Base-by-base conservation (phyloP, 148 eudicot genomes). In the Limonium bicolor region DNA sequence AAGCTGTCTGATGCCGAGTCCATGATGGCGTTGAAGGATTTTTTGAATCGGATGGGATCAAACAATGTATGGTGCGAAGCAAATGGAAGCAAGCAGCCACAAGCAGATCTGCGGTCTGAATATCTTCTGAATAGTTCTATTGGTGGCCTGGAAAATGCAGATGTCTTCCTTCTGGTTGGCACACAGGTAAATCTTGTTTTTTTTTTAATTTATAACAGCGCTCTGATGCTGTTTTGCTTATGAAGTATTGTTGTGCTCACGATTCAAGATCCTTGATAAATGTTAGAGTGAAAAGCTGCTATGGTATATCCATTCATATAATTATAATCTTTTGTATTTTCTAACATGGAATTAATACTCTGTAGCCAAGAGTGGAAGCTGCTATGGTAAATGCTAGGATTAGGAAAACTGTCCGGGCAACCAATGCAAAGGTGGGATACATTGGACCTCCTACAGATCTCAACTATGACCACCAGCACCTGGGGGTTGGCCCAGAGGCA, bases 361-460 rank as follows among this genome's bases (percentile, higher is more conserved):
- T 12, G 28, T 88, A 90, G 99, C 99, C 99, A 58, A 75, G 99
- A 41, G 87, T 90, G 14, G 99, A 90, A 71, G 99, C 95, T 65
- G 88, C 95, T 17, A 80, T 90, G 94, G 99, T 90, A 29, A 90
- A 90, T 73, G 99, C 99, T 54, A 68, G 95, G 67, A 90, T 90
- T 47, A 67, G 72, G 16, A 90, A 90, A 66, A 68, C 88, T 22
- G 99, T 73, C 1, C 59, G 71, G 21, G 71, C 70, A 50, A 78
- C 64, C 28, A 66, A 49, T 22, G 92, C 94, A 7, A 88, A 70
- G 66, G 96, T 88, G 28, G 94, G 81, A 25, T 83, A 88, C 24
- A 54, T 88, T 36, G 96, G 96, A 53, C 86, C 96, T 34, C 60
- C 86, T 30, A 47, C 81, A n/a, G 92, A 88, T 58, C 66, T 88